Base-by-base conservation (phyloP, 148 eudicot species). In the Arbutus unedo region DNA sequence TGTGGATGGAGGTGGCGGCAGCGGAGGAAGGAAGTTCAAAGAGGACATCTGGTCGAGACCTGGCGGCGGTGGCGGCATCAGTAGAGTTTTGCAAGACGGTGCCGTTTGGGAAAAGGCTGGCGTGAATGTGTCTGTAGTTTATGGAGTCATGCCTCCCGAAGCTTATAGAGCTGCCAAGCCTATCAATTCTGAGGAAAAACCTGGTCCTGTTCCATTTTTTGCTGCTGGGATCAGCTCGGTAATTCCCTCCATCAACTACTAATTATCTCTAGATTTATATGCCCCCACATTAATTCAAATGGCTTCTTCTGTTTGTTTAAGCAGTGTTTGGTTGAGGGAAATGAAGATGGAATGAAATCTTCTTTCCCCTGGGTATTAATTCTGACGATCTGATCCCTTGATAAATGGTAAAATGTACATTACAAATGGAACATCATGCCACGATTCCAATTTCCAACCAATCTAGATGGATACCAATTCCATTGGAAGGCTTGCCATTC, bases 201-300 rank as follows among this genome's bases (percentile, higher is more conserved):
- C 95, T 14, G 98, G 95, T 5, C 98, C 98, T 76, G 86, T 96
- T 38, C 97, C 98, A 0, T 96, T 96, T 74, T 96, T 96, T 8
- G 98, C 98, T 56, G 98, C 98, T 62, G 98, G 98, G 3, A 87
- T 95, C 74, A 95, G 98, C 94, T 93, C 98, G 88, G 98, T 95
- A 89, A 53, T 8, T 25, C 10, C 5, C 15, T 2, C 3, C 51
- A 6, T 56, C 47, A 1, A 16, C 18, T 16, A 43, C 4, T 16
- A 54, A 16, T 70, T 18, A 14, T 57, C 8, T 31, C 0, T 31
- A 10, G 15, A 25, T 15, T n/a, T 74, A 8, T 64, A 7, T 38
- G 5, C 3, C 41, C 4, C 0, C 5, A 8, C 19, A 49, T 70
- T 18, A 16, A 56, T 56, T 14, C 47, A 31, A 6, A 25, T 51